Evolutionary conservation across 805 yeast species (phyloP).

Genomic region (Wilhelminamyces savonicus): DNA sequence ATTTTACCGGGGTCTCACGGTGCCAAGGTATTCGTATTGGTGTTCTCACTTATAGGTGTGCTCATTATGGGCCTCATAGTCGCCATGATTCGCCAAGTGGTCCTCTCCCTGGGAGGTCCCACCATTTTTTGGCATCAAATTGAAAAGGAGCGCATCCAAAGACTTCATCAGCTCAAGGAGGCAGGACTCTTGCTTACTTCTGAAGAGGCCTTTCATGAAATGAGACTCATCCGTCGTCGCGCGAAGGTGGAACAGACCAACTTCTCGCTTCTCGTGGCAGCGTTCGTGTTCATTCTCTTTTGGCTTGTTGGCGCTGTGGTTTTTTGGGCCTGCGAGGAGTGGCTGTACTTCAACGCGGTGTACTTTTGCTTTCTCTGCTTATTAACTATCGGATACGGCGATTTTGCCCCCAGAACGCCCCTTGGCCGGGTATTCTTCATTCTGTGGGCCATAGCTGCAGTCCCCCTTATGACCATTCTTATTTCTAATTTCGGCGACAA

Average conservation of each 20-base stretch:
- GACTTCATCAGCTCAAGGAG: slow-evolving; percentile 15
- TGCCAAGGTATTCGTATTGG: slow-evolving; percentile 50
- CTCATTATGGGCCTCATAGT: slow-evolving; percentile 68
- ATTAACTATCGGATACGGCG: slow-evolving; percentile 84
- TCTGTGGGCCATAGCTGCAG: slow-evolving; percentile 75
- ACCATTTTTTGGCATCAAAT: slow-evolving; percentile 61
- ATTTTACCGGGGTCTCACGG: slow-evolving; percentile 48
- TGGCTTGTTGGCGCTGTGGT: slow-evolving; percentile 72
- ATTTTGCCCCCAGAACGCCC: slow-evolving; percentile 52
- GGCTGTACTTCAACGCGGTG: slow-evolving; percentile 67
- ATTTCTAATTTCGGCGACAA: slow-evolving; percentile 69
- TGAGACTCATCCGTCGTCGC: slow-evolving; percentile 44
- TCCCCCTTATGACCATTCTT: slow-evolving; percentile 81
- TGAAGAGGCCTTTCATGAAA: slow-evolving; percentile 47
- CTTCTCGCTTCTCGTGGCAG: slow-evolving; percentile 31
- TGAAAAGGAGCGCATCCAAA: slow-evolving; percentile 41
- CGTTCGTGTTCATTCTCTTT: slow-evolving; percentile 45
- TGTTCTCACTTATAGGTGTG: slow-evolving; percentile 67
- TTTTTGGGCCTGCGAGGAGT: slow-evolving; percentile 54
- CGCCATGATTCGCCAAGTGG: slow-evolving; percentile 61
- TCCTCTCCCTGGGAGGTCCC: slow-evolving; percentile 54
- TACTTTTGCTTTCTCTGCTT: slow-evolving; percentile 74
- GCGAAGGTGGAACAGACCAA: slow-evolving; percentile 35
- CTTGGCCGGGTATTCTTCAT: slow-evolving; percentile 73
- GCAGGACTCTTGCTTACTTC: slow-evolving; percentile 21